Evolutionary conservation across 2,329 filamentous ascomycete genomes (phyloP).

Genomic region (Talaromyces pinophilus): DNA sequence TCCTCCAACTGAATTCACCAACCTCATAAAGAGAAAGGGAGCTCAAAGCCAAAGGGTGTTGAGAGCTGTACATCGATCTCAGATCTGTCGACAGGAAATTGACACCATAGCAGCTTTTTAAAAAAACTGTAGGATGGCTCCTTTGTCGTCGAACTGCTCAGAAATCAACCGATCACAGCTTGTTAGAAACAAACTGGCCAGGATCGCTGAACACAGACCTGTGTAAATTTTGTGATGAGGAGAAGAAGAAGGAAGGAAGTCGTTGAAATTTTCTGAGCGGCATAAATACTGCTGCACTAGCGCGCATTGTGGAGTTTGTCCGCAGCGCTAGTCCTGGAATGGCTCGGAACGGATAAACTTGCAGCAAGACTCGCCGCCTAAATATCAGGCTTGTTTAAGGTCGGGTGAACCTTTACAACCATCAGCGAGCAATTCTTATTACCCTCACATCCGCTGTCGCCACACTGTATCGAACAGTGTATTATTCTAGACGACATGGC

Average conservation of each 20-base stretch:
- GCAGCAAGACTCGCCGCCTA: conserved; percentile 1
- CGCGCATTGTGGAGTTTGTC: conserved; percentile 27
- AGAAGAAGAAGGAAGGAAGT: conserved; percentile 45
- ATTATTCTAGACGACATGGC: conserved; percentile 39
- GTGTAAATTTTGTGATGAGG: conserved; percentile 44
- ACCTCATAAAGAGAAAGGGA: conserved; percentile 51
- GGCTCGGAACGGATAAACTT: conserved; percentile 18
- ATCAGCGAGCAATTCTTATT: not conserved
- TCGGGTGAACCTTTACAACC: not conserved
- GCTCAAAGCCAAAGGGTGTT: conserved; percentile 60
- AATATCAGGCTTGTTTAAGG: conserved; percentile 3
- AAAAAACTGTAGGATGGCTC: conserved; percentile 62
- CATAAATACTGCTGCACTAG: conserved; percentile 31
- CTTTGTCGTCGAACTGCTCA: conserved; percentile 86
- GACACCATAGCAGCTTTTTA: conserved; percentile 67
- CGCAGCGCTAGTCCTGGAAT: conserved; percentile 29
- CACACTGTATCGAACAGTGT: conserved; percentile 2
- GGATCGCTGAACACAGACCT: conserved; percentile 88
- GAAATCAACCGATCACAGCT: conserved; percentile 70
- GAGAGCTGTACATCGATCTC: conserved; percentile 66
- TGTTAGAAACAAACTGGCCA: conserved; percentile 51
- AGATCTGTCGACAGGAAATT: conserved; percentile 96
- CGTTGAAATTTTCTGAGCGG: conserved; percentile 36
- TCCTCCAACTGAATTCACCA: conserved; percentile 67
- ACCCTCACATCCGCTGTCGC: not conserved